phyloP scores from a whole-genome alignment of 176 grass and related monocot genomes.

The Thinopyrum elongatum region DNA sequence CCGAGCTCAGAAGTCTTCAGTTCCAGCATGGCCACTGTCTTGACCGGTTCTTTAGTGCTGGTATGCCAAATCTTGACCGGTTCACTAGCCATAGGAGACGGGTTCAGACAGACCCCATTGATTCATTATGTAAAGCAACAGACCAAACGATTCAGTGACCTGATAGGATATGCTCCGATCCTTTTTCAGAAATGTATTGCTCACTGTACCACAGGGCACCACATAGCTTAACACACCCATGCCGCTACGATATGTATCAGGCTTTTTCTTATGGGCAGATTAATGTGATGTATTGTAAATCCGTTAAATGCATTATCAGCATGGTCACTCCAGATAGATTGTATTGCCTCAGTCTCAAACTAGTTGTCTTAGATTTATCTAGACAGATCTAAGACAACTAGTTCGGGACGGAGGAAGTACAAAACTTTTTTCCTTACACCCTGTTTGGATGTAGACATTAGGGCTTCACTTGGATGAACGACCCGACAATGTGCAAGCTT shows the following conservation, averaged over 20 bases:
- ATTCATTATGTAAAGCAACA: slow-evolving; percentile 11
- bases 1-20: not conserved
- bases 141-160: not conserved
- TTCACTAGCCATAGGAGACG: not conserved
- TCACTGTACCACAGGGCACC: not conserved
- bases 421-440: too few relatives aligned
- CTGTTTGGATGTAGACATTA: too few relatives aligned
- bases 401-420: too few relatives aligned
- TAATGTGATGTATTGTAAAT: not conserved
- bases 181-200: not conserved
- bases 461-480: too few relatives aligned
- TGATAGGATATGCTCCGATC: not conserved
- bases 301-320: not conserved
- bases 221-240: not conserved
- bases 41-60: too few relatives aligned
- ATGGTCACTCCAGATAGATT: not conserved
- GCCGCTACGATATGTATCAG: not conserved
- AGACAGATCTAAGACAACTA: too few relatives aligned
- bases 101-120: not conserved
- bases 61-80: not conserved
- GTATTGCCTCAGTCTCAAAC: too few relatives aligned
- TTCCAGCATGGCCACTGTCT: not conserved
- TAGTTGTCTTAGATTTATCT: too few relatives aligned
- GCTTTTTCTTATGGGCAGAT: not conserved
- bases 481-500: too few relatives aligned